Conservation (phyloP, 768 basidiomycete genomes). For the Ephemerocybe angulata region DNA sequence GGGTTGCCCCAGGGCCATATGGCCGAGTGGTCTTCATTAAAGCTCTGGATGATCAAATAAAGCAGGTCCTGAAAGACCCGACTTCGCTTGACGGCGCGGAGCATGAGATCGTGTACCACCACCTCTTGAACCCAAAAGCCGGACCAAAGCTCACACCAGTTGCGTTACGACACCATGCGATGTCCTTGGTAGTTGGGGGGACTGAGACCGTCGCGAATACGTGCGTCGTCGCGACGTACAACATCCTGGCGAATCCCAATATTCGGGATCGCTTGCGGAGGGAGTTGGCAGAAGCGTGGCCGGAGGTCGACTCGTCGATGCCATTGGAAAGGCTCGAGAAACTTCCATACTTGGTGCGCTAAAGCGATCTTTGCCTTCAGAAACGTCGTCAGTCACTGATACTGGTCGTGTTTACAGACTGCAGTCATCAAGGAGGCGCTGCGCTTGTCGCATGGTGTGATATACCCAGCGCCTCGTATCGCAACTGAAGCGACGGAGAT, state of each 20-base stretch:
- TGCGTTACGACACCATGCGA: background rate
- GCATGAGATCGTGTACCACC: conserved; percentile 36
- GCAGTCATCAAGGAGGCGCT: conserved; percentile 47
- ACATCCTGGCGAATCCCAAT: conserved; percentile 29
- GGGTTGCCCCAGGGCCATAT: conserved; percentile 10
- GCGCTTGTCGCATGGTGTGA: conserved; percentile 37
- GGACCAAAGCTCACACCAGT: background rate
- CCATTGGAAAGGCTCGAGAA: conserved; percentile 38
- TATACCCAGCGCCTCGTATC: conserved; percentile 36
- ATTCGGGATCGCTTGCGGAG: conserved; percentile 26
- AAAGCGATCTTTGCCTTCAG: no score
- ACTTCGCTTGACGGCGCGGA: conserved; percentile 20
- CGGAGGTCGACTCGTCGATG: conserved; percentile 29
- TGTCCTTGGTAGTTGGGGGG: conserved; percentile 27
- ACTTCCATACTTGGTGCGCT: conserved; percentile 42
- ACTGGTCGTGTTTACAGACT: conserved; percentile 25
- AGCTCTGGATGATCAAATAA: conserved; percentile 19
- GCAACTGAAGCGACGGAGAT: conserved; percentile 32
- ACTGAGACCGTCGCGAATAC: conserved; percentile 42
- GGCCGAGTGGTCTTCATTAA: conserved; percentile 15
- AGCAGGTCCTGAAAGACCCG: conserved; percentile 22
- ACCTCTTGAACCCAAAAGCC: conserved; percentile 14
- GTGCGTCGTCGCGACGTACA: conserved; percentile 32
- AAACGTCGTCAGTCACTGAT: background rate
- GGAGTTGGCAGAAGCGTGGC: conserved; percentile 38